A percentile compares a stretch with the other conserved stretches of the same genome.
These are phyloP conservation scores for Diospyros lotus DNA, from an alignment of 148 eudicot genomes.

Conservation along the genomic window DNA sequence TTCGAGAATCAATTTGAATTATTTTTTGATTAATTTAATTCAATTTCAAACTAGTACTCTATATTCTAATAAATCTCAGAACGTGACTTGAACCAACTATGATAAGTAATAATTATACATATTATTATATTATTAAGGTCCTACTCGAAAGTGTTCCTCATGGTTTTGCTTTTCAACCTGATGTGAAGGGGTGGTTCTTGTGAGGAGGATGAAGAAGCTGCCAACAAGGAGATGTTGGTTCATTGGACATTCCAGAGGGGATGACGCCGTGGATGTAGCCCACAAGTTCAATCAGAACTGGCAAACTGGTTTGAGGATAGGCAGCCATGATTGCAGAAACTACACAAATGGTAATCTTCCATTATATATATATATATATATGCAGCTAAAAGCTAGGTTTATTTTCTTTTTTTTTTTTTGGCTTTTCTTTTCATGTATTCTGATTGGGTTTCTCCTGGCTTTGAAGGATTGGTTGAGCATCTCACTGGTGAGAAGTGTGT, in stretches of 20 bases:
- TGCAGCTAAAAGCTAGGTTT: not conserved
- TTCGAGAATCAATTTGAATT: not conserved
- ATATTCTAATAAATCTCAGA: not conserved
- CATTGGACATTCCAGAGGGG: constrained; percentile 43
- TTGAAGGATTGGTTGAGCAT: constrained; percentile 58
- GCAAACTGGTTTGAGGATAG: constrained; percentile 65
- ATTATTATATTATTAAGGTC: too few relatives aligned
- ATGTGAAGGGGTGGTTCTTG: constrained; percentile 43
- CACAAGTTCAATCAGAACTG: constrained; percentile 55
- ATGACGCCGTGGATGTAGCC: constrained; percentile 42
- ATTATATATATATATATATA: not conserved
- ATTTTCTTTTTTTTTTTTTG: not conserved
- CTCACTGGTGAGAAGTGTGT: constrained; percentile 57
- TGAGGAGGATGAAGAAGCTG: constrained; percentile 48
- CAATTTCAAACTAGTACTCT: not conserved
- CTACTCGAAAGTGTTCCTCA: too few relatives aligned
- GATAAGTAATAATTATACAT: too few relatives aligned
- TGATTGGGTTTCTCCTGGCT: too few relatives aligned
- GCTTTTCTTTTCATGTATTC: not conserved
- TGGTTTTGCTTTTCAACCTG: too few relatives aligned
- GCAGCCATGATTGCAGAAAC: constrained; percentile 77
- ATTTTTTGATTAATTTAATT: not conserved
- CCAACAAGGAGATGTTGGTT: constrained; percentile 76
- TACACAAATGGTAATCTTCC: constrained; percentile 57
- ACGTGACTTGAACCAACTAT: too few relatives aligned